Percentiles rank a stretch among this genome's conserved stretches.
Conservation (phyloP, 140 eudicot genomes). For the Bidens hawaiensis region DNA sequence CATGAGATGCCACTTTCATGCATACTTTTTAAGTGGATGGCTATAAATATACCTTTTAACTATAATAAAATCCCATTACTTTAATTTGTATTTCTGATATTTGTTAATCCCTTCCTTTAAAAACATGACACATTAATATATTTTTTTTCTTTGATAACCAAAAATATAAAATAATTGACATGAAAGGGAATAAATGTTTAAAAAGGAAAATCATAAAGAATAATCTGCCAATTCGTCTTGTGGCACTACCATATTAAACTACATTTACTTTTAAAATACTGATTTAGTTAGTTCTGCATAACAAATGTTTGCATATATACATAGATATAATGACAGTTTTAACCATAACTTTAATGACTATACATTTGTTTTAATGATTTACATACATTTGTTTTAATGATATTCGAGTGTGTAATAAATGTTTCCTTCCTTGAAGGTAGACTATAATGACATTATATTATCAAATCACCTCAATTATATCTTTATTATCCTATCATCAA, state of each 20-base stretch:
- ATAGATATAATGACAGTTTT: no score
- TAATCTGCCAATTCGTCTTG: conserved; percentile 18
- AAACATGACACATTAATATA: background rate
- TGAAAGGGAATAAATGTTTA: conserved; percentile 19
- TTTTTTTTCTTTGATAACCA: background rate
- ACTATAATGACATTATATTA: no score
- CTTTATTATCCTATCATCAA: no score
- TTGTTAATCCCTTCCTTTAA: background rate
- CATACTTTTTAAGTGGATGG: conserved; percentile 4
- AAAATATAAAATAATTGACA: background rate
- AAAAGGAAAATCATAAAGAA: conserved; percentile 12
- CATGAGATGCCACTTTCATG: conserved; percentile 31
- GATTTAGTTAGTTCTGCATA: background rate
- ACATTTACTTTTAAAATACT: background rate
- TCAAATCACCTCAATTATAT: no score
- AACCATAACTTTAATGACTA: no score
- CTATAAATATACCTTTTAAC: conserved; percentile 10
- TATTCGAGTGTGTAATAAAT: no score
- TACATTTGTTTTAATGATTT: no score
- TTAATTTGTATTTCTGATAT: background rate
- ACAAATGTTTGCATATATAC: no score
- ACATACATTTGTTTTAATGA: no score
- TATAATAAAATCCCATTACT: background rate
- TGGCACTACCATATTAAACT: conserved; percentile 6
- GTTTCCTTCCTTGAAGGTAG: no score